phyloP scores from a whole-genome alignment of 371 early-diverging fungal genomes.

The Cokeromyces recurvatus region DNA sequence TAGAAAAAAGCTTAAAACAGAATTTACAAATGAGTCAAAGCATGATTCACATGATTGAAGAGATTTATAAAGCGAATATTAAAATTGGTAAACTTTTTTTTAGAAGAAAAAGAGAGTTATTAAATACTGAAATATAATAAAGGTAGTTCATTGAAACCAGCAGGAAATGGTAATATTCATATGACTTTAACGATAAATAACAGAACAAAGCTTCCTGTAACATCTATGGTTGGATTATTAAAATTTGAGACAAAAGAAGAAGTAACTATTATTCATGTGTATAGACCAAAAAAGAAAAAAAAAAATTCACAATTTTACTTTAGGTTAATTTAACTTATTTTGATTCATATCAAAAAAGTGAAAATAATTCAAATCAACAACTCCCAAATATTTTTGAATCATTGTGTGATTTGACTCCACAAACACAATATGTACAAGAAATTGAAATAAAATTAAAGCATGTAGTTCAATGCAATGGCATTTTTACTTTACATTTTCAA shows the following conservation, averaged over 20 bases:
- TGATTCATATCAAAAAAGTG: too few species aligned
- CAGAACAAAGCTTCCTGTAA: slow-evolving; percentile 1
- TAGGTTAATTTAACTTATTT: not conserved
- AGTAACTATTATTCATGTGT: too few species aligned
- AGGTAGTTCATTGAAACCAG: slow-evolving; percentile 4
- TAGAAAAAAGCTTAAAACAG: slow-evolving; percentile 15
- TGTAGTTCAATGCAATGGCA: slow-evolving; percentile 22
- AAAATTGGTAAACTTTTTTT: slow-evolving; percentile 13
- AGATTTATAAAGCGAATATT: slow-evolving; percentile 18
- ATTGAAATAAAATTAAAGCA: slow-evolving; percentile 6
- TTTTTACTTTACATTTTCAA: slow-evolving; percentile 12
- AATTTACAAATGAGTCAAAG: slow-evolving; percentile 18
- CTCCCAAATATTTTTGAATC: slow-evolving; percentile 1
- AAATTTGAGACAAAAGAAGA: not conserved
- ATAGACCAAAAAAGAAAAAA: too few species aligned
- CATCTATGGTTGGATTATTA: not conserved
- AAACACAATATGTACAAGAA: slow-evolving; percentile 7
- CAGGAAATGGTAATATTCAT: slow-evolving; percentile 7
- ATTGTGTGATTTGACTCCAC: slow-evolving; percentile 4
- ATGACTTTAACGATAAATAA: not conserved
- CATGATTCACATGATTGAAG: slow-evolving; percentile 21
- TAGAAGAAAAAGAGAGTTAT: not conserved
- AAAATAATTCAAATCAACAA: not conserved
- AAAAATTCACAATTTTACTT: too few species aligned
- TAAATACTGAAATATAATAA: not conserved